Evolutionary conservation across 495 filamentous ascomycete species (phyloP).

Genomic region (Aspergillus nidulans): DNA sequence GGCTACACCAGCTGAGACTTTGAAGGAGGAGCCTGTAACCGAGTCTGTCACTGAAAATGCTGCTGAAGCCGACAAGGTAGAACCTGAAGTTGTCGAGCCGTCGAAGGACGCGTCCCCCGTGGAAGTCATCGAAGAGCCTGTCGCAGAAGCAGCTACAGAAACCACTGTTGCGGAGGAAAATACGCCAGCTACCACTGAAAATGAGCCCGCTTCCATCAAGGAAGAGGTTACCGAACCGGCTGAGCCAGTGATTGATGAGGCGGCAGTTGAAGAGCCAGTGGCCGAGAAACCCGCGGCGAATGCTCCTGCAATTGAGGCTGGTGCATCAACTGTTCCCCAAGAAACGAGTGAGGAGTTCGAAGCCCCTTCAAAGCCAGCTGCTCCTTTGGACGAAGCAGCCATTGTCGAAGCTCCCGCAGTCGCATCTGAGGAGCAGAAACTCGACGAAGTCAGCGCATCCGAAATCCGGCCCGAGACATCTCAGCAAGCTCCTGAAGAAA

Average conservation of each 20-base stretch:
- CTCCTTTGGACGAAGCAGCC: slow-evolving; percentile 6
- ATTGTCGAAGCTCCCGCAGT: not conserved
- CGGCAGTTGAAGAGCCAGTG: slow-evolving; percentile 1
- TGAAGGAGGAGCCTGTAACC: not conserved
- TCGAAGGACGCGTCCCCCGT: not conserved
- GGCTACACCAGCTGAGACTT: not conserved
- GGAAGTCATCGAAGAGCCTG: slow-evolving; percentile 6
- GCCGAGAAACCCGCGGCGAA: not conserved
- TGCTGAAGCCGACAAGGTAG: not conserved
- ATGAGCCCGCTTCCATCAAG: not conserved
- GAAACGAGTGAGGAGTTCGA: slow-evolving; percentile 2
- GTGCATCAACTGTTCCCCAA: not conserved
- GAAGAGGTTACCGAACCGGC: not conserved
- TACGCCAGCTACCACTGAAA: not conserved
- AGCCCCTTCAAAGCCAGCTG: not conserved
- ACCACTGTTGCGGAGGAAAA: not conserved
- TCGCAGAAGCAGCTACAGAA: slow-evolving; percentile 5
- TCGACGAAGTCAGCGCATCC: not conserved
- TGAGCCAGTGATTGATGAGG: slow-evolving; percentile 8
- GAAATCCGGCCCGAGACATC: not conserved
- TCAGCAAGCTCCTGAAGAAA: slow-evolving; percentile 11
- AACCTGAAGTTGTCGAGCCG: not conserved
- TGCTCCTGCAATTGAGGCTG: slow-evolving; percentile 12
- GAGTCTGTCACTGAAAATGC: not conserved
- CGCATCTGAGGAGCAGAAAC: slow-evolving; percentile 1